Evolutionary conservation across 2,329 filamentous ascomycete genomes (phyloP), one percentile per base, ranked within the genome.

Genomic region (Teratosphaeriaceae sp.): DNA sequence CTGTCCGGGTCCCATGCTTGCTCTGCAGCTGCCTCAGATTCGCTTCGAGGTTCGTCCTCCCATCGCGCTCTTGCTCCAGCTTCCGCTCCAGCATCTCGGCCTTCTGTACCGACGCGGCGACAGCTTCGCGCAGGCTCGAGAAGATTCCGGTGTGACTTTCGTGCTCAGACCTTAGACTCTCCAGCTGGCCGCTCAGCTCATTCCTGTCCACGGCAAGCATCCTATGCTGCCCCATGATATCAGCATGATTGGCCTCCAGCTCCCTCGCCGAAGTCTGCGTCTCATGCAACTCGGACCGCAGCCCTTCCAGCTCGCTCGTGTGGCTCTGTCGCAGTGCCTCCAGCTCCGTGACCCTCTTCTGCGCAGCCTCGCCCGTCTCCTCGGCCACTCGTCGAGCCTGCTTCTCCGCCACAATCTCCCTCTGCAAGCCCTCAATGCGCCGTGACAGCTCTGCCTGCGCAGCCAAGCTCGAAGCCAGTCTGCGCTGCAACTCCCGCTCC

Each of bases 191-290:
- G 41, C 77, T 74, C 12, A 95, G 65, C 50, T 94, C 87, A 2
- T 83, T 78, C 63, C 92, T 94, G 61, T 97, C 90, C n/a, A 94
- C 76, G 42, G 76, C 75, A n/a, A 95, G 69, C 45, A 95, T 69
- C 53, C 87, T 81, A 31, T 85, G 70, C 29, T 84, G 74, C 1
- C 88, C 79, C 43, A 85, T 73, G 1, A 89, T 83, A 62, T 96
- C 88, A 0, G 86, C 76, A 27, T 82, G 80, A 21, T 79, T 72
- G n/a, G 88, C 78, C 0, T 86, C 79, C 52, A 94, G 84, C 54
- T 97, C 87, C 45, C 92, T 78, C 18, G 85, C 80, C 44, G 84
- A 78, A 23, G 81, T 84, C 60, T 95, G 85, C 1, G 79, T 74
- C 54, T 85, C 74, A 58, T 97, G 88, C 26, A 98, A 69, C 58